A percentile compares a stretch with the other conserved stretches of the same genome.
phyloP scores from a whole-genome alignment of 352 stramenopile species.

The Pilasporangium apinafurcum region DNA sequence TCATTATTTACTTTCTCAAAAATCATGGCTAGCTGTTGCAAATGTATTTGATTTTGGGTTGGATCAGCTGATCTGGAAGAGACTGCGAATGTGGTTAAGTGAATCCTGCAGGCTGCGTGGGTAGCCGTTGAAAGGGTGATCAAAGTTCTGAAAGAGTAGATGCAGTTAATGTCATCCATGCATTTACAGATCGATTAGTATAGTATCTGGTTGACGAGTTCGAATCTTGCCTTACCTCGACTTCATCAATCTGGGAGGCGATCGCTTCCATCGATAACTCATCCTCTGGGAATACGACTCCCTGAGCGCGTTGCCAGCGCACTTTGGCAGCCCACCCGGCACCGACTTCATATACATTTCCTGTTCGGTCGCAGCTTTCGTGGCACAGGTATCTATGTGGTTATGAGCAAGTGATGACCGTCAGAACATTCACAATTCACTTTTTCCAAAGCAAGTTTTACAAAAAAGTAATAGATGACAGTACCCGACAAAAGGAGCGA shows the following conservation, averaged over 20 bases:
- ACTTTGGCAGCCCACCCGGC: constrained; percentile 73
- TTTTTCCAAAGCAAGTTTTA: neutral
- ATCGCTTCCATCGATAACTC: constrained; percentile 46
- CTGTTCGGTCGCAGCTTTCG: constrained; percentile 61
- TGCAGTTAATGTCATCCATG: too few relatives aligned
- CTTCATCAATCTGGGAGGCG: constrained; percentile 38
- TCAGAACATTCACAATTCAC: neutral
- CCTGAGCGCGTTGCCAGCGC: constrained; percentile 68
- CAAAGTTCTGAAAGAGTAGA: constrained; percentile 59
- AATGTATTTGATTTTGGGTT: neutral
- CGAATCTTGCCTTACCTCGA: constrained; percentile 26
- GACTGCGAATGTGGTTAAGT: constrained; percentile 28
- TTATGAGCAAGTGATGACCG: neutral
- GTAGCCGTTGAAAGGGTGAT: constrained; percentile 41
- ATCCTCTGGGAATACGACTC: constrained; percentile 43
- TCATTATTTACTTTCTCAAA: constrained; percentile 4
- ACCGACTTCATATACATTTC: constrained; percentile 79
- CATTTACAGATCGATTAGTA: too few relatives aligned
- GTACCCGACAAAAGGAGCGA: constrained; percentile 69
- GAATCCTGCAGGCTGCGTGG: constrained; percentile 61
- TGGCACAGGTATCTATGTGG: constrained; percentile 72
- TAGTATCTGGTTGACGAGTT: too few relatives aligned
- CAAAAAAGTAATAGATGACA: neutral
- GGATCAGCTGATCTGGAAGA: constrained; percentile 16
- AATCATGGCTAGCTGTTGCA: neutral